Evolutionary conservation across 108 stramenopile species (phyloP).

Genomic region (Cyclotella baltica): DNA sequence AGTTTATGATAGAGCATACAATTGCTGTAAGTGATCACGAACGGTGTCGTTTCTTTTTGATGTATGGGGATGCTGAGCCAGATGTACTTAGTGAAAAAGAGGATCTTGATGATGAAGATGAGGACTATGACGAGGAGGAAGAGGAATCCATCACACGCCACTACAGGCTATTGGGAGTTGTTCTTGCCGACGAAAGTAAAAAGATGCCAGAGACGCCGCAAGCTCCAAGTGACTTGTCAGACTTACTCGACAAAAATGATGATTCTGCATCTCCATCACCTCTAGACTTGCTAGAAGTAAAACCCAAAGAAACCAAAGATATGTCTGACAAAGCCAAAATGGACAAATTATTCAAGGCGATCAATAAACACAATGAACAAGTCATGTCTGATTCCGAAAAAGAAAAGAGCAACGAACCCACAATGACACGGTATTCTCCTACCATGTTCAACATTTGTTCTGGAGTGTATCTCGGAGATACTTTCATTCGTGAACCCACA

Average conservation of each 20-base stretch:
- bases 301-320: slow-evolving; percentile 16
- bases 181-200: slow-evolving; percentile 51
- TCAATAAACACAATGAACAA: slow-evolving; percentile 25
- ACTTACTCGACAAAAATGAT: neutral
- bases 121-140: slow-evolving; percentile 25
- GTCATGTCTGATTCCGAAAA: slow-evolving; percentile 32
- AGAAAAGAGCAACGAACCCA: neutral
- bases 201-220: slow-evolving; percentile 19
- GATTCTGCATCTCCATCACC: neutral
- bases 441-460: slow-evolving; percentile 67
- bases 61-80: slow-evolving; percentile 53
- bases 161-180: slow-evolving; percentile 34
- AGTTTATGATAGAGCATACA: slow-evolving; percentile 73
- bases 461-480: slow-evolving; percentile 83
- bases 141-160: slow-evolving; percentile 21
- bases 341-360: slow-evolving; percentile 7
- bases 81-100: slow-evolving; percentile 15
- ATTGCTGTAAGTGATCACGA: slow-evolving; percentile 68
- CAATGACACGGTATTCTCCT: slow-evolving; percentile 53
- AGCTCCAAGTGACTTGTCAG: neutral
- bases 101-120: slow-evolving; percentile 19
- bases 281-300: neutral
- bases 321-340: slow-evolving; percentile 21
- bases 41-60: slow-evolving; percentile 64
- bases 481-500: slow-evolving; percentile 67